Evolutionary conservation across 2,329 filamentous ascomycete species (phyloP).

Genomic region (Diaporthe caulivora): DNA sequence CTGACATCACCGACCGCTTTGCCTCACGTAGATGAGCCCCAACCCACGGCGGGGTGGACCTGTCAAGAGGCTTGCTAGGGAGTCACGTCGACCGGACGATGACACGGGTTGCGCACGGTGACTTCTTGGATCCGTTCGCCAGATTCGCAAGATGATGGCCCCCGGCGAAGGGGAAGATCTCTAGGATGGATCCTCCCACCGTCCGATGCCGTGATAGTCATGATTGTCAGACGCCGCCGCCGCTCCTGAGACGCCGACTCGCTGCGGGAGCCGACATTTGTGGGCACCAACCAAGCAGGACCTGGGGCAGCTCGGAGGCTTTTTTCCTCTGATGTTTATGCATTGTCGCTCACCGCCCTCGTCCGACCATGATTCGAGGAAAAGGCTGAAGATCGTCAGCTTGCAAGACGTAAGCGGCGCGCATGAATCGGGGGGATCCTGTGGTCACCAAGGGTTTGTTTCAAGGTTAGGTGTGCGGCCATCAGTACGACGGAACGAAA

Average conservation of each 20-base stretch:
- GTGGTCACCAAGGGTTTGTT: slow-evolving; percentile 35
- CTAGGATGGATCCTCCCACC: slow-evolving; percentile 18
- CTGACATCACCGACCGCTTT: slow-evolving; percentile 35
- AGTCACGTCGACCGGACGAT: background rate
- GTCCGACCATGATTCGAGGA: slow-evolving; percentile 10
- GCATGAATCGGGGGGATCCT: slow-evolving; percentile 28
- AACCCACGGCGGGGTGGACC: slow-evolving; percentile 28
- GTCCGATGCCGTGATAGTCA: slow-evolving; percentile 13
- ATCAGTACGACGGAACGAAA: slow-evolving; percentile 27
- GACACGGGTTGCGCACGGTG: slow-evolving; percentile 32
- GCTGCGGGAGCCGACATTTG: slow-evolving; percentile 22
- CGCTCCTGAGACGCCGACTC: slow-evolving; percentile 26
- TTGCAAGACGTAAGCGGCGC: slow-evolving; percentile 22
- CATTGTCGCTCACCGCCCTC: slow-evolving; percentile 33
- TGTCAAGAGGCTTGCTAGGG: slow-evolving; percentile 7
- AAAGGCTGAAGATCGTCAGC: slow-evolving; percentile 14
- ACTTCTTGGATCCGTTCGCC: slow-evolving; percentile 31
- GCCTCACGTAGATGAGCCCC: slow-evolving; percentile 31
- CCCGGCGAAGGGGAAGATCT: background rate
- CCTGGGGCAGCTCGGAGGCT: slow-evolving; percentile 1
- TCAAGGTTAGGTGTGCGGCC: slow-evolving; percentile 30
- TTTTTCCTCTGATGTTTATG: slow-evolving; percentile 32
- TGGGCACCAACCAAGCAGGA: background rate
- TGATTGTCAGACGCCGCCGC: slow-evolving; percentile 25
- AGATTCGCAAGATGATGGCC: slow-evolving; percentile 8